Evolutionary conservation across 371 early-diverging fungal genomes (phyloP), one percentile per base, ranked within the genome.

Genomic region (Thermomucor indicae-seudaticae): DNA sequence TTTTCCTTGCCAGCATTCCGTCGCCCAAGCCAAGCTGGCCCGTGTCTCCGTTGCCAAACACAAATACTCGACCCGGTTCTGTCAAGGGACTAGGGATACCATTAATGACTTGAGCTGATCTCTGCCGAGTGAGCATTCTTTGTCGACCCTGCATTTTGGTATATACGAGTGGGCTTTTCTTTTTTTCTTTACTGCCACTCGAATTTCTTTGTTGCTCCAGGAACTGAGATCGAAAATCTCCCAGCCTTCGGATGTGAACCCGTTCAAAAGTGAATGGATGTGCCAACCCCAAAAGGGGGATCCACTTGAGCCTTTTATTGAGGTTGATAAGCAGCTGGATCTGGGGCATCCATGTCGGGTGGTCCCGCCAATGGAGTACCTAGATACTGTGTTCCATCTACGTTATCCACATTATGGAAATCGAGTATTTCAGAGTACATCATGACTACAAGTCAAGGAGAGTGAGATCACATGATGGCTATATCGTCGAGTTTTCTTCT

Each of bases 1-100:
- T 81, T 57, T 83, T 86, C 41, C 83, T 79, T 49, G 82, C 83
- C 8, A 79, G 43, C 54, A 85, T 81, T 46, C 92, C 93, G 45
- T 89, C 84, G 6, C 91, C 92, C 12, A 96, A 73, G 25, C 98
- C 99, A 19, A 97, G 85, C 77, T 99, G 99, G n/a, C 91, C 94
- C 45, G 93, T 90, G 61, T 95, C 93, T 47, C 95, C 95, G 28
- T 84, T 89, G 20, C 99, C 99, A 64, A 96, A 91, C 19, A 92
- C 93, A 66, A 89, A 93, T 6, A 95, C 88, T 0, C 81, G 68
- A 6, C 95, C 93, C 5, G 61, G 45, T 3, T 53, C n/a, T n/a
- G n/a, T n/a, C n/a, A n/a, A n/a, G n/a, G n/a, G n/a, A n/a, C n/a
- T n/a, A n/a, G n/a, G n/a, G n/a, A n/a, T n/a, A n/a, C n/a, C n/a